Evolutionary conservation across 2,329 filamentous ascomycete genomes (phyloP).

Genomic region (Trichoderma asperellum): DNA sequence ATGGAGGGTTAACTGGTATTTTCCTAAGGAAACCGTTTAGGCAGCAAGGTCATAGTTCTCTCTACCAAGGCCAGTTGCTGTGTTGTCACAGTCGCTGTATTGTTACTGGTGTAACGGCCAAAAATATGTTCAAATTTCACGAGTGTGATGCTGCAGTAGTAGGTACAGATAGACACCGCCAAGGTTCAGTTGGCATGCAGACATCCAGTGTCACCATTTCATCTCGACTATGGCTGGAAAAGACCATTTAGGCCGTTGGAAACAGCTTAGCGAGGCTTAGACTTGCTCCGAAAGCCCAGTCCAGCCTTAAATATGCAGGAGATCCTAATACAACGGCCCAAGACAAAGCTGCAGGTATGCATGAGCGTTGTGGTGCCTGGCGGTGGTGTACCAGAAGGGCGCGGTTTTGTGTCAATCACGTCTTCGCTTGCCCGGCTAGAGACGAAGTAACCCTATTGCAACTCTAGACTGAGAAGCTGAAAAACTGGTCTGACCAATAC

Average conservation of each 20-base stretch:
- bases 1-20: neutral
- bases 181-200: neutral
- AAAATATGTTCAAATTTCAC: too few relatives aligned
- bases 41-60: neutral
- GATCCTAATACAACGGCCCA: constrained; percentile 3
- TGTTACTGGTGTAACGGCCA: neutral
- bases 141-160: neutral
- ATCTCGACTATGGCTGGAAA: neutral
- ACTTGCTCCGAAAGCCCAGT: neutral
- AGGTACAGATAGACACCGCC: neutral
- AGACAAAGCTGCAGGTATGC: neutral
- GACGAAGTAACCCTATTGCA: constrained; percentile 7
- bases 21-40: neutral
- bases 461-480: constrained; percentile 14
- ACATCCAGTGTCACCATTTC: neutral
- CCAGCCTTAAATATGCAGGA: neutral
- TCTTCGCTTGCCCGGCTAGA: constrained; percentile 6
- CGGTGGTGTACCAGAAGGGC: constrained; percentile 5
- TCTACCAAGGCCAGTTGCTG: neutral
- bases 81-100: neutral
- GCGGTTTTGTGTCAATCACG: neutral
- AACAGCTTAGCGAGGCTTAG: neutral
- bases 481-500: neutral
- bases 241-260: neutral
- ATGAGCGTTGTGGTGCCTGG: neutral